Evolutionary conservation across 2,329 filamentous ascomycete genomes (phyloP).

Genomic region (Ophiostoma sp.): DNA sequence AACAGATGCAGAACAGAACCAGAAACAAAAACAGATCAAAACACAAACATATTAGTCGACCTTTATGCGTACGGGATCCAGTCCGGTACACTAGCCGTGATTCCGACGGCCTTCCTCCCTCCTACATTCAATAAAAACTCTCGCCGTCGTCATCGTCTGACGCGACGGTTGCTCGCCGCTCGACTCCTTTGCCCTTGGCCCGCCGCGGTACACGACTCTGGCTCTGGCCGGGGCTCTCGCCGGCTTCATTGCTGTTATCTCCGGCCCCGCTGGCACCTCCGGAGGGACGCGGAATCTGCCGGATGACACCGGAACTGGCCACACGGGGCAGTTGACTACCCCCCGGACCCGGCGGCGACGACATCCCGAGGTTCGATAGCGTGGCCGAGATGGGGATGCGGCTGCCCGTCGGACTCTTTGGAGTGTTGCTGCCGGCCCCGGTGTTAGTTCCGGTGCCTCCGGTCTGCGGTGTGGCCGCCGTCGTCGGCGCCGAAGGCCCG

Average conservation of each 20-base stretch:
- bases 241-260: background rate
- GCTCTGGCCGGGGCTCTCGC: conserved; percentile 30
- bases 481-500: conserved; percentile 28
- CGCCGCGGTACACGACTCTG: conserved; percentile 26
- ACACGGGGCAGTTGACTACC: background rate
- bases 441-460: no score
- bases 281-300: background rate
- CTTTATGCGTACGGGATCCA: background rate
- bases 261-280: background rate
- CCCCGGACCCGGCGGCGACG: background rate
- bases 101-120: background rate
- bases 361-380: background rate
- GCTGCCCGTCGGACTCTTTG: conserved; percentile 22
- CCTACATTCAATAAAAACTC: background rate
- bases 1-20: background rate
- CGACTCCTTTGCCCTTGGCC: conserved; percentile 50
- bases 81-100: background rate
- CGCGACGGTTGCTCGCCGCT: conserved; percentile 34
- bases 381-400: conserved; percentile 17
- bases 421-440: background rate
- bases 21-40: background rate
- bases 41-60: background rate
- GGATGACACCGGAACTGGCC: background rate
- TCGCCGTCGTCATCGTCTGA: conserved; percentile 35
- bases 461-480: conserved; percentile 29